A percentile compares a stretch with the other conserved stretches of the same genome.
These are phyloP conservation scores for Avena eriantha DNA, from an alignment of 176 grass and related monocot genomes.

Conservation along the genomic window DNA sequence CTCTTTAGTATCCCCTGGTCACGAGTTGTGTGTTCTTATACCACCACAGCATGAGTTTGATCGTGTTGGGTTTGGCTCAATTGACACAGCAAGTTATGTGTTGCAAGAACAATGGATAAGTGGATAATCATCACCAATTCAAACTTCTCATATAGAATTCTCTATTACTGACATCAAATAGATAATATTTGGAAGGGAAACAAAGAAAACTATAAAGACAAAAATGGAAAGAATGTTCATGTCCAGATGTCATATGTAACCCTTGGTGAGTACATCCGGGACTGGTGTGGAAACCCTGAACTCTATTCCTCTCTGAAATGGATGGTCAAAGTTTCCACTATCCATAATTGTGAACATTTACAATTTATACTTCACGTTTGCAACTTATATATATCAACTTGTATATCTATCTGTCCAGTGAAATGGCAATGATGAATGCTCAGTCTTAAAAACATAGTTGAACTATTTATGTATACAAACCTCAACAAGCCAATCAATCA, in stretches of 20 bases:
- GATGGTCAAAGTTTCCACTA: not conserved
- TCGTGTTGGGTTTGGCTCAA: not conserved
- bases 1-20: conserved; percentile 5
- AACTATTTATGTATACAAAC: conserved; percentile 41
- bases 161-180: conserved; percentile 26
- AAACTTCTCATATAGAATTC: conserved; percentile 35
- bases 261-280: not conserved
- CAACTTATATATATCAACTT: not conserved
- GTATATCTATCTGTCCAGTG: not conserved
- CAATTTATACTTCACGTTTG: conserved; percentile 23
- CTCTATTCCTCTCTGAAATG: conserved; percentile 22
- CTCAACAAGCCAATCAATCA: conserved; percentile 85
- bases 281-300: not conserved
- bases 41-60: conserved; percentile 7
- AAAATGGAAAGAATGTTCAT: conserved; percentile 17
- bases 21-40: conserved; percentile 15
- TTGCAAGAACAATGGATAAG: conserved; percentile 12
- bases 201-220: not conserved
- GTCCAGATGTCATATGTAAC: conserved; percentile 16
- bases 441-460: not conserved
- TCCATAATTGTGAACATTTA: not conserved
- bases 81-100: not conserved
- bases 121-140: conserved; percentile 12
- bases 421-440: conserved; percentile 28
- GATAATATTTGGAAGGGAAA: not conserved